Conservation (phyloP, 2,329 filamentous ascomycete genomes). For the Claviceps digitariae region DNA sequence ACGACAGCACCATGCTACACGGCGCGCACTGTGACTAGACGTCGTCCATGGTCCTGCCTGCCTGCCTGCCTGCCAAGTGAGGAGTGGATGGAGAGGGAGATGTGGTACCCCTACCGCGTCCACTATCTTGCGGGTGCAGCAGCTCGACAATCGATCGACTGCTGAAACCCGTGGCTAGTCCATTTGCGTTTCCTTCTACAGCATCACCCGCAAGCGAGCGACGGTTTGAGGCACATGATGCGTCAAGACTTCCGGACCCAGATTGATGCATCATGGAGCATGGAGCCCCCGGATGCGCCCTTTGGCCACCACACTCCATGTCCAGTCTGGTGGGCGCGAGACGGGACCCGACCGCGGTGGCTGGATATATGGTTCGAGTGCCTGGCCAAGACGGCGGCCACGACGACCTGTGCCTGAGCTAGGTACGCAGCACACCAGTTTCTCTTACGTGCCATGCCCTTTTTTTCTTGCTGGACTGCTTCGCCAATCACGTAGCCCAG, state of each 20-base stretch:
- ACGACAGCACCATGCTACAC: not conserved
- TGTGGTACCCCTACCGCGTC: not conserved
- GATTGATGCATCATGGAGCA: not conserved
- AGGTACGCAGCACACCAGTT: not conserved
- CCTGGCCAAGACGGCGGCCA: not conserved
- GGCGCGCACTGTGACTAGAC: not conserved
- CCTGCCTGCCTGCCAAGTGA: no score
- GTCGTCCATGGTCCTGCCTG: no score
- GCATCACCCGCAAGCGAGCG: not conserved
- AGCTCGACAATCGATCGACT: constrained; percentile 6
- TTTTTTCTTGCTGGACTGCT: not conserved
- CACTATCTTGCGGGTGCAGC: not conserved
- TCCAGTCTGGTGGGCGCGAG: not conserved
- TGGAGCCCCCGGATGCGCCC: not conserved
- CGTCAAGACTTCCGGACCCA: not conserved
- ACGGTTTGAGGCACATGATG: not conserved
- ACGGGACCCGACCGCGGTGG: not conserved
- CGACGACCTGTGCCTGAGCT: not conserved
- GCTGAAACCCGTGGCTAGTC: not conserved
- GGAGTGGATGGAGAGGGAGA: no score
- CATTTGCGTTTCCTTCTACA: not conserved
- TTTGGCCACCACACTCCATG: not conserved
- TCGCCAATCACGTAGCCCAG: not conserved
- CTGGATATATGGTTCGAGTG: not conserved
- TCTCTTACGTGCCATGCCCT: not conserved